Evolutionary conservation across 176 grass and related monocot species (phyloP).

Genomic region (Tillandsia fasciculata): DNA sequence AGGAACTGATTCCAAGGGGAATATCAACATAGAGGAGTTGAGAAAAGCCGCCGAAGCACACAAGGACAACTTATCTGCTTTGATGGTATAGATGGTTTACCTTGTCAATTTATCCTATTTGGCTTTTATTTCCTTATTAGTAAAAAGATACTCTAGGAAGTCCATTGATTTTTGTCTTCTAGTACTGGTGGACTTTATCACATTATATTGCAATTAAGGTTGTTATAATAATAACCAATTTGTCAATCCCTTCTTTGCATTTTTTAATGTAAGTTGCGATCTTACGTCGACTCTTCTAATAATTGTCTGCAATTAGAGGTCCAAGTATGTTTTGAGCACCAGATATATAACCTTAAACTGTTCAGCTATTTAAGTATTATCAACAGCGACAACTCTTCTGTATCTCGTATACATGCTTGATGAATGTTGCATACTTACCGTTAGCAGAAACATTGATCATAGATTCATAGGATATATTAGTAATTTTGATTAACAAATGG

Average conservation of each 20-base stretch:
- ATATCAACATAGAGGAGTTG: constrained; percentile 95
- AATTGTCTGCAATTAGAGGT: background rate
- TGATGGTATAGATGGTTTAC: constrained; percentile 53
- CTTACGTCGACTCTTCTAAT: too few relatives aligned
- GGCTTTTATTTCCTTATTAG: background rate
- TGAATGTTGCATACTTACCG: background rate
- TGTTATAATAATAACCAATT: background rate
- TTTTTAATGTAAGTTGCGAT: too few relatives aligned
- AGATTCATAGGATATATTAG: too few relatives aligned
- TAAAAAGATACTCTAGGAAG: background rate
- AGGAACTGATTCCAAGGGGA: constrained; percentile 94
- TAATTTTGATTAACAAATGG: background rate
- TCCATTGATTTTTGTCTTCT: background rate
- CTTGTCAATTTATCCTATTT: background rate
- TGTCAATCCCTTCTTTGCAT: background rate
- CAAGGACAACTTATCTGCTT: constrained; percentile 85
- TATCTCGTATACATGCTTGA: background rate
- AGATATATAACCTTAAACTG: background rate
- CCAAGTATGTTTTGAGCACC: background rate
- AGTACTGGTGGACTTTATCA: background rate
- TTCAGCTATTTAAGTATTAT: background rate
- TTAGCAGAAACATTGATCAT: too few relatives aligned
- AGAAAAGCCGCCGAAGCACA: constrained; percentile 86
- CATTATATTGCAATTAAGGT: background rate
- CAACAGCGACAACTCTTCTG: background rate